Evolutionary conservation across 164 flowering plant species (phyloP).

Genomic region (Chimonanthus praecox): DNA sequence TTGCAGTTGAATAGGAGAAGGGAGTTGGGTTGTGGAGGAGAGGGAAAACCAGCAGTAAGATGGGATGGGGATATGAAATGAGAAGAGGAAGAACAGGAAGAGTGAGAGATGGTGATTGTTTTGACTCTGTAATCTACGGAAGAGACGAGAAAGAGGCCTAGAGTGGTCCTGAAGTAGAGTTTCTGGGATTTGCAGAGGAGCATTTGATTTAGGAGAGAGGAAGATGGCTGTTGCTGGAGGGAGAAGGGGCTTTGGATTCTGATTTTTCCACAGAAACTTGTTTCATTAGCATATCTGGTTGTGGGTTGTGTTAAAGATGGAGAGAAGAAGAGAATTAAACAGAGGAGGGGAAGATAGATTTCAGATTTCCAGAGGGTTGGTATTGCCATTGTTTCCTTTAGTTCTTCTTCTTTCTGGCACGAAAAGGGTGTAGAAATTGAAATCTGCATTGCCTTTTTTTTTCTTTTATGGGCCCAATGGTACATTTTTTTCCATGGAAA

Average conservation of each 20-base stretch:
- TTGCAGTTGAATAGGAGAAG: slow-evolving; percentile 42
- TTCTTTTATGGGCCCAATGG: background rate
- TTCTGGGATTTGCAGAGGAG: slow-evolving; percentile 45
- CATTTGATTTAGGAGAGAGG: slow-evolving; percentile 22
- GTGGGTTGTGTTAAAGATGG: slow-evolving; percentile 15
- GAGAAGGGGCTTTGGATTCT: slow-evolving; percentile 25
- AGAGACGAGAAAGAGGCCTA: slow-evolving; percentile 50
- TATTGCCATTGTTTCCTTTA: slow-evolving; percentile 13
- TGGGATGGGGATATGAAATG: slow-evolving; percentile 36
- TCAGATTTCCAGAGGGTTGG: slow-evolving; percentile 12
- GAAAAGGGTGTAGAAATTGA: background rate
- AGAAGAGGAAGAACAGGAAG: slow-evolving; percentile 32
- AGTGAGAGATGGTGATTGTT: slow-evolving; percentile 37
- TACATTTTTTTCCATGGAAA: background rate
- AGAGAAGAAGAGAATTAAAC: slow-evolving; percentile 11
- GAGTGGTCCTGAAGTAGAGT: slow-evolving; percentile 48
- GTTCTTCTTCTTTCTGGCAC: background rate
- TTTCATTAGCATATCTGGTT: background rate
- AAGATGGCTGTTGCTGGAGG: slow-evolving; percentile 12
- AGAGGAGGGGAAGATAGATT: slow-evolving; percentile 17
- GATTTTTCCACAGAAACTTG: slow-evolving; percentile 34
- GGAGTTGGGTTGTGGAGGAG: slow-evolving; percentile 37
- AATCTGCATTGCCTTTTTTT: too few relatives aligned
- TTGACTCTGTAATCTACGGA: slow-evolving; percentile 11
- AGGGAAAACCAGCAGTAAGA: slow-evolving; percentile 45